These are phyloP conservation scores for Colletotrichum nymphaeae DNA, from an alignment of 2,329 filamentous ascomycete species.

Conservation along the genomic window DNA sequence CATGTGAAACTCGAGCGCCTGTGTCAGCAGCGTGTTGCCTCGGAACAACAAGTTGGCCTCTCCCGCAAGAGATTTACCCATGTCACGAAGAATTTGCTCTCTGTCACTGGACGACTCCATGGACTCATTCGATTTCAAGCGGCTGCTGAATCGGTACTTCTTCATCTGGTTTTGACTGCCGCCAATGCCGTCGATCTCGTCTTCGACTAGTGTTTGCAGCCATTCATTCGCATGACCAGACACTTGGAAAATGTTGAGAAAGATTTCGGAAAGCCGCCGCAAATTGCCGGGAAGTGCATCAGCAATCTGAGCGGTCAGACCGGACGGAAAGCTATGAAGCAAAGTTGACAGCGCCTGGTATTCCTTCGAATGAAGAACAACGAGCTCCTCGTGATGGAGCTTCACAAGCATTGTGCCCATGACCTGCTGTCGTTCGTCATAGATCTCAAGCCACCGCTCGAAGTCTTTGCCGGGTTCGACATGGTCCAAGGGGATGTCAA, in stretches of 20 bases:
- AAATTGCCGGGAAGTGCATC: conserved; percentile 82
- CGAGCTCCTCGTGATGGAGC: conserved; percentile 86
- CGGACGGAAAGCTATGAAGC: conserved; percentile 85
- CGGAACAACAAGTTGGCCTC: conserved; percentile 96
- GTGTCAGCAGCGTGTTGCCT: conserved; percentile 93
- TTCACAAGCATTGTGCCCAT: conserved; percentile 89
- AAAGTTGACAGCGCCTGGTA: conserved; percentile 87
- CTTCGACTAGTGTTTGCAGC: conserved; percentile 93
- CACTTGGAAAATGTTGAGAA: conserved; percentile 96
- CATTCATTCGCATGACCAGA: conserved; percentile 87
- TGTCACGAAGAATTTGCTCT: conserved; percentile 78
- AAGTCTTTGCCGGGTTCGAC: conserved; percentile 81
- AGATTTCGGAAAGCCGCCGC: conserved; percentile 82
- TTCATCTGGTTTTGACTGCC: conserved; percentile 83
- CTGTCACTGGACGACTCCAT: conserved; percentile 71
- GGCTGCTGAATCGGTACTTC: conserved; percentile 77
- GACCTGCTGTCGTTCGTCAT: conserved; percentile 79
- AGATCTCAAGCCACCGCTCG: conserved; percentile 89
- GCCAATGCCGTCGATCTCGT: conserved; percentile 90
- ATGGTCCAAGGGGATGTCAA: conserved; percentile 86
- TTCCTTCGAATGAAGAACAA: conserved; percentile 87
- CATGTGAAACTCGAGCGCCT: conserved; percentile 96
- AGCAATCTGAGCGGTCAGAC: conserved; percentile 86
- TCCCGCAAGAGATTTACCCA: conserved; percentile 81
- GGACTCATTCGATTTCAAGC: conserved; percentile 78